Conservation (phyloP, 805 yeast species). For the Zygoascus biomembranicola region DNA sequence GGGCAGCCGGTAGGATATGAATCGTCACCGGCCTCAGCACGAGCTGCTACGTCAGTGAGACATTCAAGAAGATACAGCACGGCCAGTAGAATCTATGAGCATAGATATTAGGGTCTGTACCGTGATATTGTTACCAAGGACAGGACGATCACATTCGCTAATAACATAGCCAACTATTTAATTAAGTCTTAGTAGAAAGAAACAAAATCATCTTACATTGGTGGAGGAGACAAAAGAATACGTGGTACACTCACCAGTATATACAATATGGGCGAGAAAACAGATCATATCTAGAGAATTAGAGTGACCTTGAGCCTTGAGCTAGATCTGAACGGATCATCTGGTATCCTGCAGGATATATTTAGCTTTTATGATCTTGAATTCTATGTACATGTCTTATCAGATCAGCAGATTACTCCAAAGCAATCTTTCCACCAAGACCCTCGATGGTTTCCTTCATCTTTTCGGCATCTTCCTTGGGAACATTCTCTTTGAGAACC, state of each 20-base stretch:
- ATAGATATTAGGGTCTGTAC: background rate
- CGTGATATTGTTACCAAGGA: background rate
- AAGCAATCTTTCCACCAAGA: conserved; percentile 84
- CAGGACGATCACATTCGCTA: background rate
- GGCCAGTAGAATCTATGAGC: background rate
- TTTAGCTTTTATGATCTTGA: too few relatives aligned
- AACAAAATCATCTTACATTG: too few relatives aligned
- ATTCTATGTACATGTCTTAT: background rate
- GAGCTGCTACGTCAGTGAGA: background rate
- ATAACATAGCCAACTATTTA: background rate
- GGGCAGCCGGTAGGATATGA: background rate
- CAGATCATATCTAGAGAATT: too few relatives aligned
- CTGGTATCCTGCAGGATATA: too few relatives aligned
- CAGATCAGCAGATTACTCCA: conserved; percentile 49
- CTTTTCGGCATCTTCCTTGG: conserved; percentile 97
- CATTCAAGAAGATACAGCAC: background rate
- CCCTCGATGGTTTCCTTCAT: conserved; percentile 88
- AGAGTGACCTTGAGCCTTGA: too few relatives aligned
- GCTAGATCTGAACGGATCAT: too few relatives aligned
- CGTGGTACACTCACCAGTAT: too few relatives aligned
- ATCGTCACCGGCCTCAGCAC: background rate
- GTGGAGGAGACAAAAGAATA: too few relatives aligned
- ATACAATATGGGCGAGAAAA: too few relatives aligned
- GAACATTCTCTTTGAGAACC: conserved; percentile 86
- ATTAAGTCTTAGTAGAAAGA: too few relatives aligned